phyloP scores from a whole-genome alignment of 805 yeast species.

The Blastobotrys terrestris region DNA sequence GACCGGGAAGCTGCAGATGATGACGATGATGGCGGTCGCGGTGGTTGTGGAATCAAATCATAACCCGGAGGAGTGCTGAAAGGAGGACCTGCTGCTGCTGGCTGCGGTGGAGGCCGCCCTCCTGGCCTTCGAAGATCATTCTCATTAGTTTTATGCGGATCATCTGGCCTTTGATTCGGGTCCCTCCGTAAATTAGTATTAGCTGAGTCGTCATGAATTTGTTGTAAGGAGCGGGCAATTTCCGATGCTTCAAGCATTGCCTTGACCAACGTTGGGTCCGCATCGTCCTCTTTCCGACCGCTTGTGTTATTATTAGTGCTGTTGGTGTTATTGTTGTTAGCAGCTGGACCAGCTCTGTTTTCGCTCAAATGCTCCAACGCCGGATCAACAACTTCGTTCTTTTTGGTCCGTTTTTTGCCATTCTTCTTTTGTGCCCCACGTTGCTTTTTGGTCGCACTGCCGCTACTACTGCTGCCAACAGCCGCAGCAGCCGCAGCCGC shows the following conservation, averaged over 20 bases:
- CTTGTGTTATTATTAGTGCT: neutral
- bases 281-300: neutral
- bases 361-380: constrained; percentile 40
- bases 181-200: neutral
- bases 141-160: neutral
- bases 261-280: constrained; percentile 4
- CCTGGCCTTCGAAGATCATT: too few species aligned
- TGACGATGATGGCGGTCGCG: neutral
- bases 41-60: constrained; percentile 1
- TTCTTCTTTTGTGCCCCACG: neutral
- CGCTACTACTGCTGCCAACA: neutral
- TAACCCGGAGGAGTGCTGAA: too few species aligned
- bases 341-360: constrained; percentile 4
- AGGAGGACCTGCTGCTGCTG: too few species aligned
- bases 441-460: neutral
- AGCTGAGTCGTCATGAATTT: neutral
- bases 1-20: neutral
- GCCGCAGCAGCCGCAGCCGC: constrained; percentile 12
- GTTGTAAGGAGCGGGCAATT: constrained; percentile 11
- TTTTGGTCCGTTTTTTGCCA: constrained; percentile 27
- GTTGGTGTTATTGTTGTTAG: constrained; percentile 3
- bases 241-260: constrained; percentile 20
- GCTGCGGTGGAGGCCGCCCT: too few species aligned
- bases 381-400: constrained; percentile 52
- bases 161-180: neutral